Conservation (phyloP, 345 rosid species). For the Geranium brycei region DNA sequence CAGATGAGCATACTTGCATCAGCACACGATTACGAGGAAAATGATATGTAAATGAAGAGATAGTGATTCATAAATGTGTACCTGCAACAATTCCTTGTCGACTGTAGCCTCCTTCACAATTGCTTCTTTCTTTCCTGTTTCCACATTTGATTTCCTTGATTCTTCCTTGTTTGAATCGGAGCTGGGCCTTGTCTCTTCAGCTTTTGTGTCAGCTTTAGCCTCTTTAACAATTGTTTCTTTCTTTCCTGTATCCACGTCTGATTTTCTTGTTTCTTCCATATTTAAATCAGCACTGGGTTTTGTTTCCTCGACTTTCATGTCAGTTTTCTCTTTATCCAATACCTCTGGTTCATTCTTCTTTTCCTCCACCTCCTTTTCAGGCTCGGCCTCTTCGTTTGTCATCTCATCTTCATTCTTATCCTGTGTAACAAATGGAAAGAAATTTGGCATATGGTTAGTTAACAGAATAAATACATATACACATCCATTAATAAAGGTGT, state of each 20-base stretch:
- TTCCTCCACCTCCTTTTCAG: slow-evolving; percentile 13
- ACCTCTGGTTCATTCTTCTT: slow-evolving; percentile 22
- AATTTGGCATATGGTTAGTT: background rate
- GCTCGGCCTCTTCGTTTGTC: slow-evolving; percentile 23
- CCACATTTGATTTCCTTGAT: background rate
- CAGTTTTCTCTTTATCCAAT: slow-evolving; percentile 20
- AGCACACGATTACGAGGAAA: background rate
- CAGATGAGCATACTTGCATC: background rate
- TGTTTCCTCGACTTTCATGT: slow-evolving; percentile 18
- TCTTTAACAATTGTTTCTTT: slow-evolving; percentile 15
- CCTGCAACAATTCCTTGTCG: slow-evolving; percentile 81
- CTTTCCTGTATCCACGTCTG: slow-evolving; percentile 21
- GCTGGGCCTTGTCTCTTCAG: background rate
- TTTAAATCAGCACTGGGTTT: slow-evolving; percentile 26
- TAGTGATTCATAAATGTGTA: slow-evolving; percentile 8
- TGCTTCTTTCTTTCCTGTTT: slow-evolving; percentile 6
- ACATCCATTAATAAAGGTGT: background rate
- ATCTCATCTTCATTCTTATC: slow-evolving; percentile 31
- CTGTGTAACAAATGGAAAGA: slow-evolving; percentile 12
- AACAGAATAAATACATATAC: background rate
- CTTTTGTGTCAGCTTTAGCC: background rate
- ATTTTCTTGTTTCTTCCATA: slow-evolving; percentile 17
- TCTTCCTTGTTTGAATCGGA: background rate
- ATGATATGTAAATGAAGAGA: background rate
- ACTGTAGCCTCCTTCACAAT: slow-evolving; percentile 25